These are phyloP conservation scores for Candida awuae DNA, from an alignment of 805 yeast species.

Conservation along the genomic window DNA sequence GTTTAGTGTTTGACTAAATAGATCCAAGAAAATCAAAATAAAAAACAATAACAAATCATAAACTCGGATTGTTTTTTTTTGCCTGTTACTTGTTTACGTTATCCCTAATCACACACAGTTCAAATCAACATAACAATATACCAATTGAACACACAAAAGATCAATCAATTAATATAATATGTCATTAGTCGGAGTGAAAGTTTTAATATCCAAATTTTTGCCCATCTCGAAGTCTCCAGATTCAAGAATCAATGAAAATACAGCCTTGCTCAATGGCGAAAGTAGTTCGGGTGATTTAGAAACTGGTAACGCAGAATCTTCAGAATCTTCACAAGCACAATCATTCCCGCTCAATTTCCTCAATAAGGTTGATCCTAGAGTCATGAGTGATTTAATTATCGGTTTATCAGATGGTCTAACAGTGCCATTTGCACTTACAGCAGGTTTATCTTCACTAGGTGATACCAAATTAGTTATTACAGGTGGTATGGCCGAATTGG, in stretches of 20 bases:
- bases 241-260: not conserved
- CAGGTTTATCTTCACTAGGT: slow-evolving; percentile 88
- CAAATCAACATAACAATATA: too few relatives aligned
- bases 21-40: too few relatives aligned
- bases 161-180: too few relatives aligned
- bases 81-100: too few relatives aligned
- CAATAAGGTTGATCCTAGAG: slow-evolving; percentile 73
- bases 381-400: slow-evolving; percentile 86
- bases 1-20: too few relatives aligned
- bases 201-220: not conserved
- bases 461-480: slow-evolving; percentile 85
- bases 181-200: slow-evolving; percentile 8
- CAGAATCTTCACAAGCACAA: not conserved
- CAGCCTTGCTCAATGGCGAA: slow-evolving; percentile 1
- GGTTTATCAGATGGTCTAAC: slow-evolving; percentile 95
- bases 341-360: slow-evolving; percentile 26
- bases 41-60: too few relatives aligned
- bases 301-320: not conserved
- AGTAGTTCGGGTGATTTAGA: slow-evolving; percentile 2
- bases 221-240: not conserved
- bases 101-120: too few relatives aligned
- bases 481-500: slow-evolving; percentile 96
- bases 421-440: slow-evolving; percentile 97
- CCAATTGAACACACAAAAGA: too few relatives aligned
- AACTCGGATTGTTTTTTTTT: too few relatives aligned